Base-by-base conservation (phyloP, 306 rosid genomes). In the Malus asiatica region DNA sequence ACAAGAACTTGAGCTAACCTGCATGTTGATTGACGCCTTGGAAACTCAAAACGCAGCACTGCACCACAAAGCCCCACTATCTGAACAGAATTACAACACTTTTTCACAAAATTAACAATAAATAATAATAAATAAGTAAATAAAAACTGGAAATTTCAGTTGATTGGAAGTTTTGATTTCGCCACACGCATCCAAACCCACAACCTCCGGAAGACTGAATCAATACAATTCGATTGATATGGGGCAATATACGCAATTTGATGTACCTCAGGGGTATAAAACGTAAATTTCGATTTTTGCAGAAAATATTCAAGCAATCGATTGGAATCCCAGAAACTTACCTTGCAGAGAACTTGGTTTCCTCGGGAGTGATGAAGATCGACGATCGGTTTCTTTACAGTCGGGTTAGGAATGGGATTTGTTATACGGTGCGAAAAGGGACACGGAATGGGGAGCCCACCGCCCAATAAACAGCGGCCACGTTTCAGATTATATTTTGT, bases 11-110 rank as follows among this genome's bases (percentile, higher is more conserved):
- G 55, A 6, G 20, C 55, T 0, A 76, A 88, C 94, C 97, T 91
- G 97, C 97, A 91, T 89, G 46, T 13, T 83, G 72, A 67, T 68
- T 33, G 68, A n/a, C 70, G 61, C 44, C 61, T 29, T 9, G 19
- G n/a, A 10, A 40, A 73, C 75, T 71, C n/a, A 55, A 20, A 48
- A 11, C 23, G 60, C 76, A 73, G 12, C 25, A 44, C 69, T 18
- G 3, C 42, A 44, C 38, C 30, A 58, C 77, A 74, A 27, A 60
- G 8, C 77, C 60, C 23, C 59, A 44, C 23, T 3, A 44, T 27
- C 77, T 44, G n/a, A 27, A 27, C 19, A 44, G 59, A 14, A 11
- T 61, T n/a, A 11, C 44, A 18, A 6, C 5, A 3, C 11, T 27
- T 20, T 27, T 27, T 20, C 38, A 61, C 3, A 73, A 60, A 45